Percentiles rank a stretch among this genome's conserved stretches.
Evolutionary conservation across 208 protist genomes (phyloP).

Genomic region (Wallacemonas sp.): DNA sequence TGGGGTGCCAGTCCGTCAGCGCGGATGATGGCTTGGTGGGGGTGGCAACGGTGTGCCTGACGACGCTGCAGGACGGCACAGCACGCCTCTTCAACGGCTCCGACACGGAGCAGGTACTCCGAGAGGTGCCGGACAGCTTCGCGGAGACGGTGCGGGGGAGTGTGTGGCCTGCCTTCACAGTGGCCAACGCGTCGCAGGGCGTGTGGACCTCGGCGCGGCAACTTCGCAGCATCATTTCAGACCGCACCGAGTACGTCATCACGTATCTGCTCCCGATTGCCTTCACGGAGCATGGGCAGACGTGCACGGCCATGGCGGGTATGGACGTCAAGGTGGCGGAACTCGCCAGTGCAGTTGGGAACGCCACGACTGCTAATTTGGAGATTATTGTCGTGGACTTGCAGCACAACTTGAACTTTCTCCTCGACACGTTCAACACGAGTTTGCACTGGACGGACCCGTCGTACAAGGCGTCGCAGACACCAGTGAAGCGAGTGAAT

Average conservation of each 20-base stretch:
- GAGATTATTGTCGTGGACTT: conserved; percentile 47
- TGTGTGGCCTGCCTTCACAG: conserved; percentile 6
- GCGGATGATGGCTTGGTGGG: conserved; percentile 3
- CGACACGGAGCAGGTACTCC: conserved; percentile 14
- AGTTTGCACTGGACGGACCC: conserved; percentile 25
- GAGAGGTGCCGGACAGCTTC: background rate
- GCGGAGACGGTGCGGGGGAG: conserved; percentile 7
- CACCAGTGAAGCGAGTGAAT: conserved; percentile 29
- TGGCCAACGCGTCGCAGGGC: conserved; percentile 21
- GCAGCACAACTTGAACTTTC: conserved; percentile 34
- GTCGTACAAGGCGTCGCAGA: conserved; percentile 29
- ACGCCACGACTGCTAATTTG: conserved; percentile 29
- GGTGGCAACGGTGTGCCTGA: conserved; percentile 16
- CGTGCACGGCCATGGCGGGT: conserved; percentile 27
- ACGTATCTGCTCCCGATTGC: conserved; percentile 37
- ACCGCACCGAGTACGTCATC: conserved; percentile 22
- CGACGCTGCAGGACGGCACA: conserved; percentile 8
- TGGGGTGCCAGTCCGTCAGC: conserved; percentile 27
- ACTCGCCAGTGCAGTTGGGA: conserved; percentile 31
- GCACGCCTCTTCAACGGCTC: conserved; percentile 11
- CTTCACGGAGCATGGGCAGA: conserved; percentile 20
- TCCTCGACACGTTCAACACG: conserved; percentile 44
- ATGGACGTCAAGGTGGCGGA: conserved; percentile 38
- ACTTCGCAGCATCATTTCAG: conserved; percentile 20
- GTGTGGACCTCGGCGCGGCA: conserved; percentile 27